Conservation (phyloP, 148 eudicot species). For the Camellia sinensis region DNA sequence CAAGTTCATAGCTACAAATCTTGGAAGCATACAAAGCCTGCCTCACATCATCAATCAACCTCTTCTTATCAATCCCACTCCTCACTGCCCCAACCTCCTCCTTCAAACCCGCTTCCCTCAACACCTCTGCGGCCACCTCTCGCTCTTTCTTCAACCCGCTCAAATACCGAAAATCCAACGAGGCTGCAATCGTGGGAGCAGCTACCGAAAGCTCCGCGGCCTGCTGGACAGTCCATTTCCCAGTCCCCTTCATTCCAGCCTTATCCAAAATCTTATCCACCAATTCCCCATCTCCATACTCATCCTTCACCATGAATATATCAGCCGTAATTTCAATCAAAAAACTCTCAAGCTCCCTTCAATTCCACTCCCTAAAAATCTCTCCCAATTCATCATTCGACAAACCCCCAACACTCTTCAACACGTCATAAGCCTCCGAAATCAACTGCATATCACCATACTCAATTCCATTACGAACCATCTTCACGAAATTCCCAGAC, state of each 20-base stretch:
- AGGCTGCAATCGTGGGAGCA: conserved; percentile 79
- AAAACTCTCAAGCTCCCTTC: conserved; percentile 76
- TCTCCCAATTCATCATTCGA: conserved; percentile 59
- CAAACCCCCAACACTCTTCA: conserved; percentile 64
- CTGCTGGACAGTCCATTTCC: conserved; percentile 93
- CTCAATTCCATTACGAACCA: conserved; percentile 90
- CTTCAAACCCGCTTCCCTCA: conserved; percentile 56
- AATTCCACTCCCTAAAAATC: conserved; percentile 75
- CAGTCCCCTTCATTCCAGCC: conserved; percentile 94
- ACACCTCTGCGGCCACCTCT: conserved; percentile 52
- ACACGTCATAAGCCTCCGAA: conserved; percentile 76
- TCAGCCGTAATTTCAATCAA: conserved; percentile 77
- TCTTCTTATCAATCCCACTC: conserved; percentile 62
- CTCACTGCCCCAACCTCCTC: conserved; percentile 42
- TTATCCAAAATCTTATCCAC: conserved; percentile 85
- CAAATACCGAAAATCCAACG: conserved; percentile 68
- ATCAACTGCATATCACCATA: conserved; percentile 90
- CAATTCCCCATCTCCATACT: conserved; percentile 51
- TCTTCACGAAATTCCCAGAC: conserved; percentile 77
- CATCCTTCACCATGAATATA: conserved; percentile 72
- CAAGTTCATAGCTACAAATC: conserved; percentile 78
- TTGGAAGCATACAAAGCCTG: conserved; percentile 82
- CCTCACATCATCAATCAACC: conserved; percentile 81
- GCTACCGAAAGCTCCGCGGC: conserved; percentile 87
- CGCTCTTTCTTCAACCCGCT: conserved; percentile 87